These are phyloP conservation scores for Trametes meyenii DNA, from an alignment of 768 basidiomycete species.

Conservation along the genomic window DNA sequence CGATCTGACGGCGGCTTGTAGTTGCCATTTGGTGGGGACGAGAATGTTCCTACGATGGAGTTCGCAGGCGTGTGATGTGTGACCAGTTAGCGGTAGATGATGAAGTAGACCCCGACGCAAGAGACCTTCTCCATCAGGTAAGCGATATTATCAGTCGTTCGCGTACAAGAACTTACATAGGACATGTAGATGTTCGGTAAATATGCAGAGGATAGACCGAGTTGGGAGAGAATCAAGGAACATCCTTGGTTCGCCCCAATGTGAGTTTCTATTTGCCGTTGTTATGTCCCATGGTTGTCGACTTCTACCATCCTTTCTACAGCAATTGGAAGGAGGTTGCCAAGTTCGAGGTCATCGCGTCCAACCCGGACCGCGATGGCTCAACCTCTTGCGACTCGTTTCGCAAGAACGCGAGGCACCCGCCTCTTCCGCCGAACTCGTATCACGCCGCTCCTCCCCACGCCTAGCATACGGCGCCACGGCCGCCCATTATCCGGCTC, in stretches of 20 bases:
- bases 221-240: constrained; percentile 5
- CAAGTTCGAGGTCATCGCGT: too few species aligned
- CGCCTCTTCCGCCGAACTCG: too few species aligned
- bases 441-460: background rate
- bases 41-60: background rate
- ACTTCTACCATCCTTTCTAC: too few species aligned
- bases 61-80: background rate
- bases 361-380: too few species aligned
- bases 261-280: constrained; percentile 1
- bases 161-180: too few species aligned
- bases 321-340: constrained; percentile 7
- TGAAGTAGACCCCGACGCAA: constrained; percentile 1
- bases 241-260: constrained; percentile 9
- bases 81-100: background rate
- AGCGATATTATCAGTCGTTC: background rate
- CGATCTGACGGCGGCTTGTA: background rate
- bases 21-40: constrained; percentile 3
- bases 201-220: background rate
- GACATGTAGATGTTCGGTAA: constrained; percentile 1
- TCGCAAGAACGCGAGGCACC: background rate
- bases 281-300: background rate
- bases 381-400: too few species aligned
- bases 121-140: background rate
- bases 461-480: background rate
- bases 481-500: too few species aligned